Percentiles rank a stretch among this genome's conserved stretches.
Evolutionary conservation across 805 yeast species (phyloP).

Genomic region (Nakazawaea laoshanensis): DNA sequence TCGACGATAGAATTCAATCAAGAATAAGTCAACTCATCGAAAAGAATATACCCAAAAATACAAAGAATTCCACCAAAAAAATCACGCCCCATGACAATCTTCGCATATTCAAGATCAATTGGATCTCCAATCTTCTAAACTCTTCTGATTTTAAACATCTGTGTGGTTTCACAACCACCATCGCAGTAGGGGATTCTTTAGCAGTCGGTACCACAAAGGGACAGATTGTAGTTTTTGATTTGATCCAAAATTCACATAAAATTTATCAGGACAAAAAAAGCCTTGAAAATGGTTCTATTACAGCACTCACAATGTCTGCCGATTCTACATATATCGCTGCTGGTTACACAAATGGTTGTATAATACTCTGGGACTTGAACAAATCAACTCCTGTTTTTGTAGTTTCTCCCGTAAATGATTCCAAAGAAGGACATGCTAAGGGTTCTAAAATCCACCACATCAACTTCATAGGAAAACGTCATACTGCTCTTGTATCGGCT

Average conservation of each 20-base stretch:
- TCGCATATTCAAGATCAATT: background rate
- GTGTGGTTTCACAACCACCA: slow-evolving; percentile 44
- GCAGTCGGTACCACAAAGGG: slow-evolving; percentile 72
- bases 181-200: slow-evolving; percentile 36
- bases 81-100: background rate
- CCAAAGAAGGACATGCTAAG: slow-evolving; percentile 26
- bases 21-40: slow-evolving; percentile 2
- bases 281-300: slow-evolving; percentile 36
- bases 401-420: slow-evolving; percentile 14
- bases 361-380: slow-evolving; percentile 60
- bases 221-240: slow-evolving; percentile 55
- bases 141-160: slow-evolving; percentile 13
- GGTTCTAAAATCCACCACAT: slow-evolving; percentile 34
- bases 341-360: slow-evolving; percentile 58
- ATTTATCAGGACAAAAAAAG: slow-evolving; percentile 26
- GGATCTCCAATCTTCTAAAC: slow-evolving; percentile 14
- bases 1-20: slow-evolving; percentile 7
- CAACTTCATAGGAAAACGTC: slow-evolving; percentile 39
- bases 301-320: slow-evolving; percentile 48
- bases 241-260: slow-evolving; percentile 47
- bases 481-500: slow-evolving; percentile 46
- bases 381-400: slow-evolving; percentile 21
- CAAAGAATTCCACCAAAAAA: background rate
- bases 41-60: background rate
- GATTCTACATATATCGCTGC: slow-evolving; percentile 67